phyloP scores from a whole-genome alignment of 1,284 basidiomycete species.

The Cystobasidium sp. region DNA sequence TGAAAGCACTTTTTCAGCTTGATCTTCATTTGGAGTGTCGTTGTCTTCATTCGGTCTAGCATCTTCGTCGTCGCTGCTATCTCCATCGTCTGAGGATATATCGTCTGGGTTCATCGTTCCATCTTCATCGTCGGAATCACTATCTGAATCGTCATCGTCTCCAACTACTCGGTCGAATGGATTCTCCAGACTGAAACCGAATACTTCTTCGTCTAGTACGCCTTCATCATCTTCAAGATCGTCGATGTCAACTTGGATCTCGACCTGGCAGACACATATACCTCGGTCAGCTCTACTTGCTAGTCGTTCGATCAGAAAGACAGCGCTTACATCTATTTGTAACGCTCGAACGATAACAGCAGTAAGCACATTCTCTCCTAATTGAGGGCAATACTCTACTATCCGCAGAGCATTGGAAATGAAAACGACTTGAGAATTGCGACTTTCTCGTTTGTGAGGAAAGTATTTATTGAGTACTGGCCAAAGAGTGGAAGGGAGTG shows the following conservation, averaged over 20 bases:
- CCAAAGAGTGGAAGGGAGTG: constrained; percentile 79
- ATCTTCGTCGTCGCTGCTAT: constrained; percentile 56
- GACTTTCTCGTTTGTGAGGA: constrained; percentile 89
- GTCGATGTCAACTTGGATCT: constrained; percentile 94
- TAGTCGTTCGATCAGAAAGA: background rate
- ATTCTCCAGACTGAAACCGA: constrained; percentile 48
- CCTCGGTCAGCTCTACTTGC: background rate
- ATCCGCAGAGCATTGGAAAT: constrained; percentile 86
- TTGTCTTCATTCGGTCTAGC: background rate
- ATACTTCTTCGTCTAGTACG: constrained; percentile 51
- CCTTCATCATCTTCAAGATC: constrained; percentile 77
- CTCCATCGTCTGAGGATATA: constrained; percentile 59
- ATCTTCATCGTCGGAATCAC: constrained; percentile 62
- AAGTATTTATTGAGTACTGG: constrained; percentile 83
- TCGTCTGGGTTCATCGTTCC: constrained; percentile 52
- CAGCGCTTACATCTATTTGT: constrained; percentile 80
- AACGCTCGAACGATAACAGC: constrained; percentile 88
- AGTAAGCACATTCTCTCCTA: constrained; percentile 80
- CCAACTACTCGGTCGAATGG: constrained; percentile 53
- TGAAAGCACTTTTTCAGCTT: constrained; percentile 25
- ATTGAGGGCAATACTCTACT: constrained; percentile 85
- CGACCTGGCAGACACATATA: constrained; percentile 66
- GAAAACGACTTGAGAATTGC: constrained; percentile 82
- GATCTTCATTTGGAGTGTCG: background rate
- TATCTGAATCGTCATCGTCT: constrained; percentile 65